Conservation (phyloP, 371 early-diverging fungal genomes). For the Edhazardia aedis region DNA sequence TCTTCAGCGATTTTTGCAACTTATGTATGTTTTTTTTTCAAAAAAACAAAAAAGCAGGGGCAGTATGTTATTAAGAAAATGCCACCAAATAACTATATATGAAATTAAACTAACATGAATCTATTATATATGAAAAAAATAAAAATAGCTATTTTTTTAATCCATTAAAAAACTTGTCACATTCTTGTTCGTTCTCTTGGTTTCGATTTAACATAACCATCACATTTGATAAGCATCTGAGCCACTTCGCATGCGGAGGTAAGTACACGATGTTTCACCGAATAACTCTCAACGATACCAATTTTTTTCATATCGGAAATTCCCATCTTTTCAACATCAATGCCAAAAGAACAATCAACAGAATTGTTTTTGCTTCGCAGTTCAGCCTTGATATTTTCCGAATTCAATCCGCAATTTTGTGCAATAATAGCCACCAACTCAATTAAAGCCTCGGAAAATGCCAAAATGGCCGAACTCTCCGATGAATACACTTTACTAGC, state of each 20-base stretch:
- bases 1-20: no score
- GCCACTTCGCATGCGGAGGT: slow-evolving; percentile 85
- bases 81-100: no score
- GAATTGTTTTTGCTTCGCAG: slow-evolving; percentile 72
- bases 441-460: slow-evolving; percentile 69
- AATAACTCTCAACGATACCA: slow-evolving; percentile 83
- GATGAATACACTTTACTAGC: slow-evolving; percentile 73
- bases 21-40: no score
- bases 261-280: slow-evolving; percentile 84
- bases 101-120: no score
- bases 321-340: slow-evolving; percentile 51
- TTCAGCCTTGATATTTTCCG: slow-evolving; percentile 66
- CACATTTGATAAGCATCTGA: slow-evolving; percentile 91
- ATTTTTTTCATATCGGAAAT: slow-evolving; percentile 62
- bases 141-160: no score
- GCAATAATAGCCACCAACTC: slow-evolving; percentile 81
- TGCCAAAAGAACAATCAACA: slow-evolving; percentile 56
- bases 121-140: no score
- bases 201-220: slow-evolving; percentile 82
- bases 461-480: slow-evolving; percentile 77
- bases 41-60: no score
- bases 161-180: no score
- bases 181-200: slow-evolving; percentile 52
- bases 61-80: no score
- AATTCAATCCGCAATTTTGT: slow-evolving; percentile 91